Base-by-base conservation (phyloP, 73 alveolate species). In the Paramecium pentaurelia region DNA sequence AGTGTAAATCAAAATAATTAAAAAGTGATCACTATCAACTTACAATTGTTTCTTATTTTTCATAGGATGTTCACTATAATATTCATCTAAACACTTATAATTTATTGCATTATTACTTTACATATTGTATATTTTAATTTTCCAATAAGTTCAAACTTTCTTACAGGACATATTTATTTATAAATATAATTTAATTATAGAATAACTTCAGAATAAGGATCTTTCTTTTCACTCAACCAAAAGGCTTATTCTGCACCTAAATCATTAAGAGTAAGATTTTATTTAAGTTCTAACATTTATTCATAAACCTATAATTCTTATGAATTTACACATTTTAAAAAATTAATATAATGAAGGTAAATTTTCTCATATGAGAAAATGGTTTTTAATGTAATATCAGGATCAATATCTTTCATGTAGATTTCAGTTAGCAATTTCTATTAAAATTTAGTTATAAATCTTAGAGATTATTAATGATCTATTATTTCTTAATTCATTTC, bases 1-100 rank as follows among this genome's bases (percentile, higher is more conserved):
- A 32, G 84, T 32, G 84, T 64, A 64, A 64, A 64, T 64, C 30
- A 64, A 34, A 28, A 64, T 64, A 11, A 64, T 64, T 28, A 64
- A 34, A 64, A 64, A 64, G 84, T 64, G 84, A 28, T 64, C 84
- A 32, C 84, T 64, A 34, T 64, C 84, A 12, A 64, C 84, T 64
- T 64, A n/a, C 2, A 64, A 14, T 64, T 27, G 12, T 64, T 64
- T 28, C 30, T 64, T 3, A n/a, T 54, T 54, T 54, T 54, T 42
- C 47, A 64, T 64, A 1, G 84, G 84, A 34, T 12, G 27, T 1
- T 54, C 32, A 7, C 32, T 54, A 54, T 64, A 34, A 64, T 64
- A 64, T 32, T 64, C 45, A 12, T 64, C 84, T 27, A 64, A 64
- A 32, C 84, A 32, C 84, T 64, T 54, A 54, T 18, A 27, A 64